Conservation (phyloP, 768 basidiomycete genomes). For the Xanthoconium stramineum region DNA sequence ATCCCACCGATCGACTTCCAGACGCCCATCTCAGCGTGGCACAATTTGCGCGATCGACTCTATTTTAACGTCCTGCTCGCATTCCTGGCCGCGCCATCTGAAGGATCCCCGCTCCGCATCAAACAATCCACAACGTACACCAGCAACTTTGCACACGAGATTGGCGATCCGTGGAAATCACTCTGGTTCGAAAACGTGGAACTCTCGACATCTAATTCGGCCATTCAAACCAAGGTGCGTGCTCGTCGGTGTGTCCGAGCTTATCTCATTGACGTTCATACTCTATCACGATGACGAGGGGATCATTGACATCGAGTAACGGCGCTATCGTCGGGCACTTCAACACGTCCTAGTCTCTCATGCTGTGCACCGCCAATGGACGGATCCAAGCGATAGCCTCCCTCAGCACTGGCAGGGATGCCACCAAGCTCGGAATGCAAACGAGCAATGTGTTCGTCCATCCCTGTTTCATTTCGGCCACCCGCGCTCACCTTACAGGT, state of each 20-base stretch:
- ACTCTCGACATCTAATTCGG: conserved; percentile 22
- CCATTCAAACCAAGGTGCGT: conserved; percentile 28
- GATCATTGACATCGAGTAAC: conserved; percentile 30
- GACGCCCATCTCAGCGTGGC: conserved; percentile 12
- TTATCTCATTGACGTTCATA: conserved; percentile 2
- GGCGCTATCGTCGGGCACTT: conserved; percentile 37
- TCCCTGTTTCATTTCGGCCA: not conserved
- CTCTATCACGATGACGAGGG: conserved; percentile 29
- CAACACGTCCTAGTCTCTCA: conserved; percentile 27
- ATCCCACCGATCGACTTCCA: not conserved
- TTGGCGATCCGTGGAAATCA: conserved; percentile 27
- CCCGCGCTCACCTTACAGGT: not conserved
- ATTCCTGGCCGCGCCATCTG: conserved; percentile 23
- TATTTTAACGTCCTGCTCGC: conserved; percentile 29
- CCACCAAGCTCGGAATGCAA: conserved; percentile 14
- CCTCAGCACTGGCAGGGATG: conserved; percentile 10
- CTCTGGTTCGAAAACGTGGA: conserved; percentile 28
- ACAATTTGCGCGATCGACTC: conserved; percentile 10
- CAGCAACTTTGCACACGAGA: conserved; percentile 26
- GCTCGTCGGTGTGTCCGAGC: not conserved
- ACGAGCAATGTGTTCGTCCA: conserved; percentile 23
- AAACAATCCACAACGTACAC: conserved; percentile 29
- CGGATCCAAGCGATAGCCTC: conserved; percentile 26
- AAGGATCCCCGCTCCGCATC: conserved; percentile 20
- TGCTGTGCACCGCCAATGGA: conserved; percentile 35